These are phyloP conservation scores for Pistacia vera DNA, from an alignment of 345 rosid genomes.

Conservation along the genomic window DNA sequence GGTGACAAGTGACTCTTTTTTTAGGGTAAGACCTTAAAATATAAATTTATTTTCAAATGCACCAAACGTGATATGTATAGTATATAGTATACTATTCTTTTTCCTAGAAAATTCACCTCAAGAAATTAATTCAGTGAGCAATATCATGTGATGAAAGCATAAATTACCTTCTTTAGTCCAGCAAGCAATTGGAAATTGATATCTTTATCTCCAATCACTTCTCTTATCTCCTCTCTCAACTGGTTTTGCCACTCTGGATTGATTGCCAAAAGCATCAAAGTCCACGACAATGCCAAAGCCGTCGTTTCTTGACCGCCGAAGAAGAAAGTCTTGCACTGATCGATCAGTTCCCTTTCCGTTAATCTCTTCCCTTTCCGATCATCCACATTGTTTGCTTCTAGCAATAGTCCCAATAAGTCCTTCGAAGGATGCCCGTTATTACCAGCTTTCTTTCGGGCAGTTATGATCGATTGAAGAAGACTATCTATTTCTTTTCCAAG, in stretches of 20 bases:
- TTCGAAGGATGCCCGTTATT: conserved; percentile 14
- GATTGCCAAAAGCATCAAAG: conserved; percentile 73
- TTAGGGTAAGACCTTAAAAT: too few species aligned
- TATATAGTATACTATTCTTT: too few species aligned
- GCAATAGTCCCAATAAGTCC: conserved; percentile 68
- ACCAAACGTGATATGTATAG: too few species aligned
- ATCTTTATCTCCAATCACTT: conserved; percentile 60
- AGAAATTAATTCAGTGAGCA: neutral
- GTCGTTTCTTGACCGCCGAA: conserved; percentile 96
- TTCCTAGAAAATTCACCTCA: neutral
- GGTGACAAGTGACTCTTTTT: too few species aligned
- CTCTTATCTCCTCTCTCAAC: conserved; percentile 74
- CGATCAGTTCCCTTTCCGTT: conserved; percentile 64
- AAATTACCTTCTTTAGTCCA: conserved; percentile 80
- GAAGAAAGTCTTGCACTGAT: conserved; percentile 96
- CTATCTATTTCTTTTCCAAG: conserved; percentile 74
- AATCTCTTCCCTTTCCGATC: conserved; percentile 44
- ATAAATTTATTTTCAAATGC: neutral
- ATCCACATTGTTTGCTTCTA: conserved; percentile 36
- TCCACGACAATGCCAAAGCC: conserved; percentile 91
- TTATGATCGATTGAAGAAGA: conserved; percentile 60
- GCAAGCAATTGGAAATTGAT: conserved; percentile 66
- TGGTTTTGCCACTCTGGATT: conserved; percentile 80
- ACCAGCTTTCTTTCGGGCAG: conserved; percentile 36
- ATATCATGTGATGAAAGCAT: conserved; percentile 11